Evolutionary conservation across 306 rosid genomes (phyloP).

Genomic region (Sesbania bispinosa): DNA sequence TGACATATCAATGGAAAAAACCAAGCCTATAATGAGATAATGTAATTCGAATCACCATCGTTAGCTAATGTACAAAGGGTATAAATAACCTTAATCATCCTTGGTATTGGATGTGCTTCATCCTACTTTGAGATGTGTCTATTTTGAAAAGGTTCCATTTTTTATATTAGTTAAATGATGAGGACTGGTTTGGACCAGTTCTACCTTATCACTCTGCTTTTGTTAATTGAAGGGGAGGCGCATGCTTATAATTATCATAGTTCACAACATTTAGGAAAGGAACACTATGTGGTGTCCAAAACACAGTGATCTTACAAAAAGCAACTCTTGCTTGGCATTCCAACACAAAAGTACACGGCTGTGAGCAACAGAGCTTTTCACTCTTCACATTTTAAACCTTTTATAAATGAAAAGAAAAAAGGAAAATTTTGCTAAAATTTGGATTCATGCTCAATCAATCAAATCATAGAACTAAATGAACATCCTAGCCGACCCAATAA

Average conservation of each 20-base stretch:
- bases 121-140: no score
- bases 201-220: not conserved
- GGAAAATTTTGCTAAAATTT: not conserved
- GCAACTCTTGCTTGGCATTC: constrained; percentile 16
- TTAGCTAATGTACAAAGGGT: not conserved
- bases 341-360: constrained; percentile 14
- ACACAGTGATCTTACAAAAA: constrained; percentile 14
- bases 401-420: not conserved
- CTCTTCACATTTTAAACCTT: constrained; percentile 8
- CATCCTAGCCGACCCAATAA: constrained; percentile 39
- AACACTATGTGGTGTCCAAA: not conserved
- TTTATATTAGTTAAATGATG: not conserved
- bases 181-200: not conserved
- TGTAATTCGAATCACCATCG: no score
- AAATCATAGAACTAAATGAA: constrained; percentile 32
- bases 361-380: not conserved
- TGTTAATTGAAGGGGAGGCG: not conserved
- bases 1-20: no score
- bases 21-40: no score
- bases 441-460: constrained; percentile 37
- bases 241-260: not conserved
- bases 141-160: not conserved
- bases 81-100: not conserved
- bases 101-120: not conserved
- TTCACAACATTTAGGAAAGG: not conserved